Percentiles rank a stretch among this genome's conserved stretches.
phyloP scores from a whole-genome alignment of 2,329 filamentous ascomycete genomes.

The Chrysosporium queenslandicum region DNA sequence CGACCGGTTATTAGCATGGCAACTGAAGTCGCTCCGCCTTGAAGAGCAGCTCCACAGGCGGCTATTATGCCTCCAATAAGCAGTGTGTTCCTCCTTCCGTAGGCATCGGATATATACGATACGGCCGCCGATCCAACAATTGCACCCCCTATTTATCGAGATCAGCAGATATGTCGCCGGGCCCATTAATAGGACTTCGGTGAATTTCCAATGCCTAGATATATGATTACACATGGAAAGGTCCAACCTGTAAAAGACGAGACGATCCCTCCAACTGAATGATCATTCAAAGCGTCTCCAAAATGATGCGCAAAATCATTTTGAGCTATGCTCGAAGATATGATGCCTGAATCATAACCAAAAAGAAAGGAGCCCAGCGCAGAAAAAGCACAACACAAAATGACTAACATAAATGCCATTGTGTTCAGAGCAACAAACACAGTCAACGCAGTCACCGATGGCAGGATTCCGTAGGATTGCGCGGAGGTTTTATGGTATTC shows the following conservation, averaged over 20 bases:
- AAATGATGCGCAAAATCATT: conserved; percentile 27
- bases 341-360: conserved; percentile 39
- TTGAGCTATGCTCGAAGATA: conserved; percentile 30
- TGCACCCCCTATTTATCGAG: conserved; percentile 32
- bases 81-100: conserved; percentile 28
- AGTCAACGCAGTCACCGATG: not conserved
- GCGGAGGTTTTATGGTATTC: not conserved
- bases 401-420: conserved; percentile 26
- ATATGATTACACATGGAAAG: not conserved
- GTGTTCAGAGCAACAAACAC: not conserved
- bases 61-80: conserved; percentile 29
- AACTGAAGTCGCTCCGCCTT: conserved; percentile 30
- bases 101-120: conserved; percentile 27
- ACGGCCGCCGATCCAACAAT: conserved; percentile 30
- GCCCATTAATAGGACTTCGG: not conserved
- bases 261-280: conserved; percentile 32
- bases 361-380: conserved; percentile 41
- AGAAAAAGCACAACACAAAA: conserved; percentile 35
- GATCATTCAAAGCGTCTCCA: conserved; percentile 24
- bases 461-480: not conserved
- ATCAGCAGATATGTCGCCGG: no score
- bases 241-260: conserved; percentile 31
- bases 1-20: conserved; percentile 43
- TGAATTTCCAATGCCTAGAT: not conserved
- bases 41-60: conserved; percentile 28